Percentiles rank a stretch among this genome's conserved stretches.
These are phyloP conservation scores for Thuidium tamariscinum DNA, from an alignment of 225 moss, liverwort and hornwort species.

Conservation along the genomic window DNA sequence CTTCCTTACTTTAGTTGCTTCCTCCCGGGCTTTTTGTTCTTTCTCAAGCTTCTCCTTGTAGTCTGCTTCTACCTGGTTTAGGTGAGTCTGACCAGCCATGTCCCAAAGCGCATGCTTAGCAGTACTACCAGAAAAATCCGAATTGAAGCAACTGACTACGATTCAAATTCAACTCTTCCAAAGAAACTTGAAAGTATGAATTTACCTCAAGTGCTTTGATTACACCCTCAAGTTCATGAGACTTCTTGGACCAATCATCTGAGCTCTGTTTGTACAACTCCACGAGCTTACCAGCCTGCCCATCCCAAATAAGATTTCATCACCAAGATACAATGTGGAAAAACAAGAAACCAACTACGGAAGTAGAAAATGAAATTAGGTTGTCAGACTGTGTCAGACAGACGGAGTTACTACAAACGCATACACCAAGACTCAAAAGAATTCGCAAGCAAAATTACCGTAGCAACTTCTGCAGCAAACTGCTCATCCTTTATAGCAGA, in stretches of 20 bases:
- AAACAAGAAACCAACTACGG: neutral
- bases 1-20: constrained; percentile 14
- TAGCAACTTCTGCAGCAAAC: constrained; percentile 74
- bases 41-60: constrained; percentile 73
- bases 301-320: neutral
- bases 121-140: neutral
- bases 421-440: neutral
- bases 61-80: constrained; percentile 82
- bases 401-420: neutral
- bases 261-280: constrained; percentile 90
- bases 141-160: neutral
- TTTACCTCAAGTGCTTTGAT: constrained; percentile 89
- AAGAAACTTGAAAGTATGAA: neutral
- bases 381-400: neutral
- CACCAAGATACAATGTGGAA: neutral
- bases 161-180: neutral
- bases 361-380: neutral
- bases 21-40: constrained; percentile 59
- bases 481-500: constrained; percentile 75
- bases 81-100: constrained; percentile 48
- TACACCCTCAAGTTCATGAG: constrained; percentile 88
- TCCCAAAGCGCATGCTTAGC: neutral
- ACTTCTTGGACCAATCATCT: constrained; percentile 95
- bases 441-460: constrained; percentile 19
- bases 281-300: constrained; percentile 79